Evolutionary conservation across 2,329 filamentous ascomycete genomes (phyloP).

Genomic region (Penicillium sp.): DNA sequence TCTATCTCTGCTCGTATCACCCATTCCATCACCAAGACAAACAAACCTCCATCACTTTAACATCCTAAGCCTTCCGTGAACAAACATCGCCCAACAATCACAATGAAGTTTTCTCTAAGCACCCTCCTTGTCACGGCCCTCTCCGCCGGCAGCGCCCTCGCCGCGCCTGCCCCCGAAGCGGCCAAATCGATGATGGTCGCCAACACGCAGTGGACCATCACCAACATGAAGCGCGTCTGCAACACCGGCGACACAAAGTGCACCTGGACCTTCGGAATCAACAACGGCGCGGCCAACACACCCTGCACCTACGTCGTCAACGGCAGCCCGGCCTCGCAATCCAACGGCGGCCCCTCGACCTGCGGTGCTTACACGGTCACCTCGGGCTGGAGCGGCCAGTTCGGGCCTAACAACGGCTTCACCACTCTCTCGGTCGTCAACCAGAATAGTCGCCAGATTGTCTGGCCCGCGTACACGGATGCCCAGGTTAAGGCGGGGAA

Average conservation of each 20-base stretch:
- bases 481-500: background rate
- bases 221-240: conserved; percentile 9
- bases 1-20: background rate
- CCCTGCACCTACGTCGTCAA: conserved; percentile 6
- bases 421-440: conserved; percentile 2
- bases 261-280: conserved; percentile 14
- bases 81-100: background rate
- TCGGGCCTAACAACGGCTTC: conserved; percentile 5
- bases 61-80: background rate
- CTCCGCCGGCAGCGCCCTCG: background rate
- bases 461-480: conserved; percentile 9
- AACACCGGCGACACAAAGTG: conserved; percentile 7
- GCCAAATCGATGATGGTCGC: conserved; percentile 12
- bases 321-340: conserved; percentile 4
- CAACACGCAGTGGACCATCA: conserved; percentile 6
- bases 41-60: background rate
- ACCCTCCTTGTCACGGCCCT: conserved; percentile 4
- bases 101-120: conserved; percentile 4
- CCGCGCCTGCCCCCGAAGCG: background rate
- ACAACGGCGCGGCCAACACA: background rate
- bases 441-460: background rate
- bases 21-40: background rate
- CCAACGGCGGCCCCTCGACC: background rate
- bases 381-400: conserved; percentile 14
- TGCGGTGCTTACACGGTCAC: conserved; percentile 10